phyloP scores from a whole-genome alignment of 2,329 filamentous ascomycete species.

The Hypomyces perniciosus region DNA sequence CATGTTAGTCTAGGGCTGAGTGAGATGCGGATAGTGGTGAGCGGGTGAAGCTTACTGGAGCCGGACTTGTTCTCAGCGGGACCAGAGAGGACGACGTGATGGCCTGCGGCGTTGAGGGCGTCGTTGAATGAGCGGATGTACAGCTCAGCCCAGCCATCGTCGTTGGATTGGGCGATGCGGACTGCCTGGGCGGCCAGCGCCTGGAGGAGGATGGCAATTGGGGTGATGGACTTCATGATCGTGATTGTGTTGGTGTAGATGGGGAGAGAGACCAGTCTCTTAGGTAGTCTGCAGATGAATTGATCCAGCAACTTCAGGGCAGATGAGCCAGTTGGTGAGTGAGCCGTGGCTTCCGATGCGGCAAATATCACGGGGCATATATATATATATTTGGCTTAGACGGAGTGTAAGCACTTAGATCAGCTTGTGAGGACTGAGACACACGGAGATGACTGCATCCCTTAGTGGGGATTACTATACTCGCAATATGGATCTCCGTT shows the following conservation, averaged over 20 bases:
- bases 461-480: too few species aligned
- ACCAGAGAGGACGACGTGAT: conserved; percentile 58
- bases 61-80: conserved; percentile 64
- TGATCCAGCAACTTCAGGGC: not conserved
- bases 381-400: too few species aligned
- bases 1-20: not conserved
- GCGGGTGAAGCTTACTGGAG: conserved; percentile 36
- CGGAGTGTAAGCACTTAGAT: too few species aligned
- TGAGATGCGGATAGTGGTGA: too few species aligned
- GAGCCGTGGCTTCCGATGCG: too few species aligned
- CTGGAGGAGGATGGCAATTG: conserved; percentile 17
- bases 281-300: not conserved
- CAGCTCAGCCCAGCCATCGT: conserved; percentile 68
- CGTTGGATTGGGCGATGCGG: conserved; percentile 61
- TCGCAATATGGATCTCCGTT: too few species aligned
- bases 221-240: conserved; percentile 22
- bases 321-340: not conserved
- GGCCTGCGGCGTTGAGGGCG: conserved; percentile 46
- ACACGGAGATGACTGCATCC: too few species aligned
- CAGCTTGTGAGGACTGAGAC: too few species aligned
- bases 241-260: not conserved
- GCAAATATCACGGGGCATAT: too few species aligned
- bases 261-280: not conserved
- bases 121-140: conserved; percentile 58
- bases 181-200: conserved; percentile 27